Evolutionary conservation across 2,329 filamentous ascomycete genomes (phyloP).

Genomic region (Aspergillus nomiae): DNA sequence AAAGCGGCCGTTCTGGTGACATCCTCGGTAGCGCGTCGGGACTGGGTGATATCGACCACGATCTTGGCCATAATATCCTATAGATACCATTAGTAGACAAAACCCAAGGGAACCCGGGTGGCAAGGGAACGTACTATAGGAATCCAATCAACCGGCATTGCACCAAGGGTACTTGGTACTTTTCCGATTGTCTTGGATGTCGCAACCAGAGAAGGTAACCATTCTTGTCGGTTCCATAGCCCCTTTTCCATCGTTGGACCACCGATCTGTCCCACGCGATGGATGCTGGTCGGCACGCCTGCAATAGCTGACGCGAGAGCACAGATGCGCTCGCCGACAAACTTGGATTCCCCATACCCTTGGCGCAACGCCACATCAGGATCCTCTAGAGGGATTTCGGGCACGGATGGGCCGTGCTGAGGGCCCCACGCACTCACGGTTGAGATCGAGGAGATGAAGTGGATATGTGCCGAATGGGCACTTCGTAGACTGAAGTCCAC

Average conservation of each 20-base stretch:
- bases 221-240: slow-evolving; percentile 58
- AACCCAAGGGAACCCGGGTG: neutral
- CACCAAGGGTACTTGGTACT: slow-evolving; percentile 50
- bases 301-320: slow-evolving; percentile 24
- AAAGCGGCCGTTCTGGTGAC: neutral
- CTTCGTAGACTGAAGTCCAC: slow-evolving; percentile 23
- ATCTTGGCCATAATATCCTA: neutral
- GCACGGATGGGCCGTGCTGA: slow-evolving; percentile 27
- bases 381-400: slow-evolving; percentile 7
- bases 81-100: neutral
- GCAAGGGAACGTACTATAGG: slow-evolving; percentile 17
- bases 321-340: slow-evolving; percentile 50
- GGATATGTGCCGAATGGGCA: neutral
- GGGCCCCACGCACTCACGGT: slow-evolving; percentile 21
- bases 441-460: slow-evolving; percentile 30
- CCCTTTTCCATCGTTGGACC: slow-evolving; percentile 41
- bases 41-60: neutral
- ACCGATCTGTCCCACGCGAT: slow-evolving; percentile 39
- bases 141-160: slow-evolving; percentile 50
- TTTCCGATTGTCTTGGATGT: slow-evolving; percentile 53
- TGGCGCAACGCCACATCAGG: neutral
- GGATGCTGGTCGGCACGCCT: slow-evolving; percentile 24
- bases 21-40: neutral
- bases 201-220: slow-evolving; percentile 46
- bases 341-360: slow-evolving; percentile 40